Percentiles rank a stretch among this genome's conserved stretches.
Evolutionary conservation across 345 rosid genomes (phyloP).

Genomic region (Capsella bursapastoris): DNA sequence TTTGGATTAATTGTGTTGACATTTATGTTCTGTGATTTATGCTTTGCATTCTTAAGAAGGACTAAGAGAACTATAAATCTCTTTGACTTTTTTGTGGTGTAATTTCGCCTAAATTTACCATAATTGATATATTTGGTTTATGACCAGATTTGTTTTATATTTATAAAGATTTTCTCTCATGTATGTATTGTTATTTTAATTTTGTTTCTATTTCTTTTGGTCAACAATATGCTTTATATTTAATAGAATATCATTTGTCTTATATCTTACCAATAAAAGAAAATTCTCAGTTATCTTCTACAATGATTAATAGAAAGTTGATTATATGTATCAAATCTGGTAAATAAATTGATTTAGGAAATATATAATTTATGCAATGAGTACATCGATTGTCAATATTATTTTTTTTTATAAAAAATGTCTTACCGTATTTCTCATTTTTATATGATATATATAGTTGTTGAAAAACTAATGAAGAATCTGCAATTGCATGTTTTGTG

Average conservation of each 20-base stretch:
- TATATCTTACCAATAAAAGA: background rate
- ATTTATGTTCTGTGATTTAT: background rate
- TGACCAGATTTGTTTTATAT: background rate
- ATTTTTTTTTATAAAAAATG: too few species aligned
- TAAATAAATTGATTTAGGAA: too few species aligned
- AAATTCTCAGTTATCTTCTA: background rate
- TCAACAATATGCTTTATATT: background rate
- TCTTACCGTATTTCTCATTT: too few species aligned
- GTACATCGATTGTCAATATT: too few species aligned
- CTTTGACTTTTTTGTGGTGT: background rate
- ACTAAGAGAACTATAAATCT: background rate
- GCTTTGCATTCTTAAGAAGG: background rate
- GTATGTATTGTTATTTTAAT: background rate
- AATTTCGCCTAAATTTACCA: background rate
- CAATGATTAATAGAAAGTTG: background rate
- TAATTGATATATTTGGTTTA: background rate
- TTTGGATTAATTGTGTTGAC: constrained; percentile 13
- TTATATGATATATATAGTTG: background rate
- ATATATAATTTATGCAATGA: too few species aligned
- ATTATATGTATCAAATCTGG: too few species aligned
- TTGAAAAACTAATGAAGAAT: background rate
- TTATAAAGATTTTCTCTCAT: constrained; percentile 2
- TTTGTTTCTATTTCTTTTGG: background rate
- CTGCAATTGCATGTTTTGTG: too few species aligned
- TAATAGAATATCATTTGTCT: background rate